A percentile compares a stretch with the other conserved stretches of the same genome.
phyloP scores from a whole-genome alignment of 352 stramenopile species.

The Pythium aristosporum region DNA sequence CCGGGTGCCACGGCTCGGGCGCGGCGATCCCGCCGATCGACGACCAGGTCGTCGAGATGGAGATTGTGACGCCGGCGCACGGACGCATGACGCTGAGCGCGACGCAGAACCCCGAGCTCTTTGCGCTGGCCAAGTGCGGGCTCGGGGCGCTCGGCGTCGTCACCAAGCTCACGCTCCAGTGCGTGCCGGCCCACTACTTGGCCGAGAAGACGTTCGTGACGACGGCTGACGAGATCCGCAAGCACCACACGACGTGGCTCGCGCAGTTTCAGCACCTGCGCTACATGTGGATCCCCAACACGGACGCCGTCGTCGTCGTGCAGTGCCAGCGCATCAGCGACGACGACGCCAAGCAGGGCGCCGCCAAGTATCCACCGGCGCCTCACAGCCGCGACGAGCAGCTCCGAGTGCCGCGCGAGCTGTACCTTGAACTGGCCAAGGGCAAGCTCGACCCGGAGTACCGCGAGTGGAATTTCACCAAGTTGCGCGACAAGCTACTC shows the following conservation, averaged over 20 bases:
- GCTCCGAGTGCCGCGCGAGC: constrained; percentile 70
- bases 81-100: constrained; percentile 89
- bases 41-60: constrained; percentile 95
- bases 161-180: constrained; percentile 95
- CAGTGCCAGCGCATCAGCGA: constrained; percentile 73
- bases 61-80: constrained; percentile 93
- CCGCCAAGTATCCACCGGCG: constrained; percentile 46
- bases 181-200: constrained; percentile 91
- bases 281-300: constrained; percentile 99
- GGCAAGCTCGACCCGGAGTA: constrained; percentile 60
- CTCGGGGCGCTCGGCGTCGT: constrained; percentile 96
- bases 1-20: constrained; percentile 95
- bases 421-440: constrained; percentile 76
- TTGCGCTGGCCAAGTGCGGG: constrained; percentile 93
- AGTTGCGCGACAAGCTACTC: constrained; percentile 81
- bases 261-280: constrained; percentile 84
- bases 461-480: constrained; percentile 80
- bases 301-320: constrained; percentile 94
- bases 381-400: constrained; percentile 55
- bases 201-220: constrained; percentile 93
- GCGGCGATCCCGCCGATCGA: constrained; percentile 95
- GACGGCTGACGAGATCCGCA: constrained; percentile 84
- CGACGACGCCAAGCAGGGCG: constrained; percentile 32
- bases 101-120: constrained; percentile 79
- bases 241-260: constrained; percentile 75